Evolutionary conservation across 2,329 filamentous ascomycete species (phyloP).

Genomic region (Aspergillus alliaceus): DNA sequence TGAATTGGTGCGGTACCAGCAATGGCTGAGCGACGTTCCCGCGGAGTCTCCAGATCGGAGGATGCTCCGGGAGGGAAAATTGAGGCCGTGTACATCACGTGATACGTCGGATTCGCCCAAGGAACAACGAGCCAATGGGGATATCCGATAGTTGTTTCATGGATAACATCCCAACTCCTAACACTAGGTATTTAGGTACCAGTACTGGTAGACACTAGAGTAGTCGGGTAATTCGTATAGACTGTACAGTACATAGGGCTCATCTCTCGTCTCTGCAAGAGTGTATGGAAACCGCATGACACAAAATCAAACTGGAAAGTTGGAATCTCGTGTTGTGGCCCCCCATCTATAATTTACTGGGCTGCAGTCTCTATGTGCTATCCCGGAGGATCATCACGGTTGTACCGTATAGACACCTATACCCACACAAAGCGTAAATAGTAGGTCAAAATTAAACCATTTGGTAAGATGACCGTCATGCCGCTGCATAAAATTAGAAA

Average conservation of each 20-base stretch:
- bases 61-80: constrained; percentile 20
- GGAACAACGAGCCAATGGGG: not conserved
- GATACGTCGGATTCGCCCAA: not conserved
- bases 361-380: not conserved
- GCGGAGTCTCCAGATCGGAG: constrained; percentile 1
- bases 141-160: not conserved
- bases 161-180: too few relatives aligned
- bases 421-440: too few relatives aligned
- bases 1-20: constrained; percentile 30
- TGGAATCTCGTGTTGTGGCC: not conserved
- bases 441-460: not conserved
- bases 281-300: not conserved
- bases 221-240: too few relatives aligned
- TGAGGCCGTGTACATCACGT: constrained; percentile 21
- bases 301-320: not conserved
- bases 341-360: not conserved
- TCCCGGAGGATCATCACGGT: not conserved
- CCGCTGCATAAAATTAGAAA: not conserved
- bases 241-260: too few relatives aligned
- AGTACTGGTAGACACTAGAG: too few relatives aligned
- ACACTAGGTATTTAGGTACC: too few relatives aligned
- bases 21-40: constrained; percentile 27
- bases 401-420: not conserved
- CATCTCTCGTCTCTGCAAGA: not conserved
- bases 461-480: not conserved